Base-by-base conservation (phyloP, 2,329 filamentous ascomycete species). In the Penicillium vulpinum region DNA sequence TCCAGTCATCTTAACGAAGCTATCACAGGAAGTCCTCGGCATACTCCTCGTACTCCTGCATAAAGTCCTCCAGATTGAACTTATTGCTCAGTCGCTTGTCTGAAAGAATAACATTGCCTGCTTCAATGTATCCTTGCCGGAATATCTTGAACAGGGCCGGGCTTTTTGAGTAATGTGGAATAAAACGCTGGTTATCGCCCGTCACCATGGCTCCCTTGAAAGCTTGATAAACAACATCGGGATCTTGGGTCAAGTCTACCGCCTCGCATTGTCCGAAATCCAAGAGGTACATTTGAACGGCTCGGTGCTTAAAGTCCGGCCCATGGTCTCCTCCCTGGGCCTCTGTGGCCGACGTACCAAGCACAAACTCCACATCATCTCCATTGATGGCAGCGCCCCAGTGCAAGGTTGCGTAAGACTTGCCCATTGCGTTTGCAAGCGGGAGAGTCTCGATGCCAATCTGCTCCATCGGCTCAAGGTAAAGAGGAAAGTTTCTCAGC, bases 181-280 rank as follows among this genome's bases (percentile, higher is more conserved):
- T 58, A 15, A 62, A 60, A 4, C 15, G 13, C 11, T 60, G 51
- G 22, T 62, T 60, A 35, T 62, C 57, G 13, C 60, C 60, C 1
- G 24, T 48, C 13, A 60, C 54, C 57, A 62, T 57, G 15, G 57
- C 59, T n/a, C 53, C 57, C 33, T 60, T 62, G 13, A 62, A 62
- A 10, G 57, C 60, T 36, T 60, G 57, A 28, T 60, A 60, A 2
- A 62, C 46, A 24, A 39, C 10, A 39, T 16, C 18, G 6, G 15
- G 13, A 4, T 46, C 24, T 6, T 46, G 18, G 1, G 13, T n/a
- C 2, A 60, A 15, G 15, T 46, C 28, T 10, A 46, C 28, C 18
- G n/a, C 15, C 28, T 46, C 44, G 10, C 28, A 46, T 4, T 46
- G 44, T 5, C 28, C 44, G 1, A 46, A 33, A 11, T 33, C 44